A percentile compares a stretch with the other conserved stretches of the same genome.
Evolutionary conservation across 257 asterid genomes (phyloP).

Genomic region (Scutellaria galericulata): DNA sequence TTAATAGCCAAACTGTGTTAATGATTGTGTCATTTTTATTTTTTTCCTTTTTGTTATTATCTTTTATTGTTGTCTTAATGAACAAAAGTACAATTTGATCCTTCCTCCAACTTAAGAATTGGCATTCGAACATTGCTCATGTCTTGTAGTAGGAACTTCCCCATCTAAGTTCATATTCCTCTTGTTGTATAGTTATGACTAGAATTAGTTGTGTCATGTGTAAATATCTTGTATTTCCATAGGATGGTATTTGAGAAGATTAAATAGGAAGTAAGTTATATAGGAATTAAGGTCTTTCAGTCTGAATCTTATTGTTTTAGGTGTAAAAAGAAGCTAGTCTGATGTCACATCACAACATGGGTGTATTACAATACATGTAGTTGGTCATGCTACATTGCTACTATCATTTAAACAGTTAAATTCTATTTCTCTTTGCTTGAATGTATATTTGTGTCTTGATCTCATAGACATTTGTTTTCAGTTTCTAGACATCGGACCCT

Average conservation of each 20-base stretch:
- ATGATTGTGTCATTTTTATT: too few relatives aligned
- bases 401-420: background rate
- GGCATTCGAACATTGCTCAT: conserved; percentile 1
- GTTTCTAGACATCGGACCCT: conserved; percentile 90
- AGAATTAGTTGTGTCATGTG: background rate
- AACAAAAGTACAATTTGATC: too few relatives aligned
- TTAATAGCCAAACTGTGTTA: too few relatives aligned
- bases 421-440: conserved; percentile 12
- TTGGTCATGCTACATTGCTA: background rate
- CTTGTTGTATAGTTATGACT: background rate
- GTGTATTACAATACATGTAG: background rate
- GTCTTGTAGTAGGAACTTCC: background rate
- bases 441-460: conserved; percentile 2
- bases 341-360: conserved; percentile 7
- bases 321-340: conserved; percentile 3
- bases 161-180: conserved; percentile 4
- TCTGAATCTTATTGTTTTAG: background rate
- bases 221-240: conserved; percentile 7
- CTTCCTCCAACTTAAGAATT: too few relatives aligned
- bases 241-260: conserved; percentile 4
- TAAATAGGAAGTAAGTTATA: conserved; percentile 6
- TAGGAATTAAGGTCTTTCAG: background rate
- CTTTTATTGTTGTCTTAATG: too few relatives aligned
- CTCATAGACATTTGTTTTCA: conserved; percentile 37
- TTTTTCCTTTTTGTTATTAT: too few relatives aligned